Evolutionary conservation across 257 asterid species (phyloP), one percentile per base, ranked within the genome.

Genomic region (Linderniella brevidens): DNA sequence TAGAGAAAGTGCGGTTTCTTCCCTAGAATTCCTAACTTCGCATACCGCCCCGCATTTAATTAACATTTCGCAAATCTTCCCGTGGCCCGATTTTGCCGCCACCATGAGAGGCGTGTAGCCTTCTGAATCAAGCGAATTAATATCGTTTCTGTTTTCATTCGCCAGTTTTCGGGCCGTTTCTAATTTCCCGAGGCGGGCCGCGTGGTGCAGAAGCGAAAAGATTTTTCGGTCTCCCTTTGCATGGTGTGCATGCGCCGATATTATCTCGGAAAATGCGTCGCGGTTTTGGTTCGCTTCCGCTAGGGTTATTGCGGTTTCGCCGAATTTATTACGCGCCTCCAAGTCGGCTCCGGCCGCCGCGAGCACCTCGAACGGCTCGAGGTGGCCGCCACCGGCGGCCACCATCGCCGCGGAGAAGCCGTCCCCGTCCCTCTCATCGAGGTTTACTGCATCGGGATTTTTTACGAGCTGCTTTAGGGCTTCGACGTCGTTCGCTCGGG

Each of bases 91-190:
- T 29, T 52, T 72, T 36, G 85, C 85, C 8, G 93, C 93, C 16
- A 72, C 10, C 85, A 80, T 80, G 1, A 80, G 69, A 0, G 93
- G 82, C 38, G 78, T 80, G 38, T 74, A 63, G n/a, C 85, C 80
- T 8, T 80, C 76, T 5, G 53, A 17, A 46, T 80, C 78, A 1
- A 69, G 53, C 20, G 49, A 41, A 41, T 80, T 54, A 0, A 74
- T 52, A 41, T 72, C 71, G 9, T n/a, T 42, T 3, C 61, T 25
- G 6, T 25, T 68, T 3, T 59, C 53, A 0, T 8, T 63, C 11
- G 52, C 51, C 16, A 25, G 32, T 25, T 6, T 3, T 25, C 32
- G 32, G 32, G 32, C 32, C 4, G 32, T 25, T 25, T 25, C 68
- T 0, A 49, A 16, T 47, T 72, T 50, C 2, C 77, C 77, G 8